phyloP scores from a whole-genome alignment of 192 early-diverging fungal species.

The Helicostylum pulchrum region DNA sequence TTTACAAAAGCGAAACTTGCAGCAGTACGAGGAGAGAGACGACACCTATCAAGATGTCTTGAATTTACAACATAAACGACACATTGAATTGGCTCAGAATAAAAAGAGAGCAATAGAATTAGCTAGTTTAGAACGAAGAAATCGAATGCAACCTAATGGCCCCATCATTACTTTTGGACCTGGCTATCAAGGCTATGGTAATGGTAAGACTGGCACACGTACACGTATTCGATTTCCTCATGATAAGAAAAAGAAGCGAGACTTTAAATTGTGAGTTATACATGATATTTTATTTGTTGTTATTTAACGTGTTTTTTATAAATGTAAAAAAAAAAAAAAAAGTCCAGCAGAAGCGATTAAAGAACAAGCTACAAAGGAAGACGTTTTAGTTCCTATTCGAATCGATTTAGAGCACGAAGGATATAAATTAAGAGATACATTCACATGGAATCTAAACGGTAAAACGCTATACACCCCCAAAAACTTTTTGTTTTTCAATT shows the following conservation, averaged over 20 bases:
- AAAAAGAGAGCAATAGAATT: constrained; percentile 41
- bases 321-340: too few species aligned
- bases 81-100: constrained; percentile 38
- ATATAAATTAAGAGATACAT: constrained; percentile 83
- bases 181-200: constrained; percentile 62
- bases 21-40: constrained; percentile 44
- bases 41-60: constrained; percentile 44
- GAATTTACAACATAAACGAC: constrained; percentile 46
- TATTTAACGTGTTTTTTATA: too few species aligned
- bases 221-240: constrained; percentile 44
- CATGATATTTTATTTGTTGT: constrained; percentile 8
- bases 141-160: constrained; percentile 30
- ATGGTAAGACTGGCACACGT: constrained; percentile 47
- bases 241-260: constrained; percentile 39
- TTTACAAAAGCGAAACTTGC: constrained; percentile 28
- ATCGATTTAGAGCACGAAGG: constrained; percentile 88
- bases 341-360: constrained; percentile 54
- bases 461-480: too few species aligned
- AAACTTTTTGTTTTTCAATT: too few species aligned
- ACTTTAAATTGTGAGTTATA: constrained; percentile 44
- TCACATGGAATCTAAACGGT: constrained; percentile 94
- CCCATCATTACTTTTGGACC: constrained; percentile 41
- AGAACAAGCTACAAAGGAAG: constrained; percentile 63
- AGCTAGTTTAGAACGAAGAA: constrained; percentile 31
- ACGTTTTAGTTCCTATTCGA: constrained; percentile 82